Conservation (phyloP, 768 basidiomycete genomes). For the Lactarius sp. region DNA sequence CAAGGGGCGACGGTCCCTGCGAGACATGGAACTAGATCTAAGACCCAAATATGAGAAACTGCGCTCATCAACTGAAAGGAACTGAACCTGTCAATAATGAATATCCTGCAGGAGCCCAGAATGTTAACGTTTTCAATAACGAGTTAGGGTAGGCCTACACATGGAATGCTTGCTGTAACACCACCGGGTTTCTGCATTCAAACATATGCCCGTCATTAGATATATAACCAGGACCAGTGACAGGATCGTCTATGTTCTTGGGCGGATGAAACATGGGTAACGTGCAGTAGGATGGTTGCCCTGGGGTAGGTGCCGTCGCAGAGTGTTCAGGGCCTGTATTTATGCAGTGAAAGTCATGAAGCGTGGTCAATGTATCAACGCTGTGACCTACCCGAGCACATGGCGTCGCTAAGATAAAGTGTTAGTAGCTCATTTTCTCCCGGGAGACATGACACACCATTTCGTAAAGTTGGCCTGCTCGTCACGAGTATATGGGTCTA, state of each 20-base stretch:
- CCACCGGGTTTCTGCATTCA: constrained; percentile 47
- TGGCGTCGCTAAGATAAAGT: constrained; percentile 38
- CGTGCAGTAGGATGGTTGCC: constrained; percentile 50
- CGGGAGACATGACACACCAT: constrained; percentile 38
- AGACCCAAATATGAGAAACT: not conserved
- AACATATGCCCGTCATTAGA: constrained; percentile 56
- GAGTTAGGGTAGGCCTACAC: constrained; percentile 39
- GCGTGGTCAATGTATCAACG: not conserved
- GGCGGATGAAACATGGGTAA: constrained; percentile 50
- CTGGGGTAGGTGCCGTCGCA: constrained; percentile 34
- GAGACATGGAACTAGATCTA: constrained; percentile 51
- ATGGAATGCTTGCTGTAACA: constrained; percentile 52
- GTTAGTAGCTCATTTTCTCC: constrained; percentile 1
- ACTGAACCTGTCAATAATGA: constrained; percentile 46
- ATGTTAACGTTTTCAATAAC: not conserved
- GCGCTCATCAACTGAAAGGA: not conserved
- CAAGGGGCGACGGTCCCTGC: constrained; percentile 42
- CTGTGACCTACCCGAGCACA: constrained; percentile 43
- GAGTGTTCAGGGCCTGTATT: constrained; percentile 47
- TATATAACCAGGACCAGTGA: constrained; percentile 41
- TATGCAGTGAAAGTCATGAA: not conserved
- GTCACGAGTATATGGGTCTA: constrained; percentile 58
- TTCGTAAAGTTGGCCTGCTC: constrained; percentile 49
- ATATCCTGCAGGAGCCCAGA: constrained; percentile 36
- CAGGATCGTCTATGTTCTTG: constrained; percentile 29